Base-by-base conservation (phyloP, 495 filamentous ascomycete species). In the Penicillium mononematosum region DNA sequence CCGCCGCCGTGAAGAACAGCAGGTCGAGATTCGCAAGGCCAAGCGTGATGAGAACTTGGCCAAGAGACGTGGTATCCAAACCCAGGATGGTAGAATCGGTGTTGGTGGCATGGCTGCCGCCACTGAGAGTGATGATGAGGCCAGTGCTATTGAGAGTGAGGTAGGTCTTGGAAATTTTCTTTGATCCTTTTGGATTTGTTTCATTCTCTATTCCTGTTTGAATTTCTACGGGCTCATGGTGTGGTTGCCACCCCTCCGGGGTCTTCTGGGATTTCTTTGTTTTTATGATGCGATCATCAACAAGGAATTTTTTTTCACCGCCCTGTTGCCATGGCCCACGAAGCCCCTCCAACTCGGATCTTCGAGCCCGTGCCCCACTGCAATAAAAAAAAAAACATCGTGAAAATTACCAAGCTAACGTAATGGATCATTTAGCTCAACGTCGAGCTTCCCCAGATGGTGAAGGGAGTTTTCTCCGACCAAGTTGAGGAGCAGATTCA, bases 1-100 rank as follows among this genome's bases (percentile, higher is more conserved):
- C 68, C 91, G 95, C 70, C 95, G 95, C 73, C 95, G 95, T 73
- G 95, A 99, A 70, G 95, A 99, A 74, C 90, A 95, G 74, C 93
- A 96, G 75, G 95, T 99, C 57, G 95, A 99, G 82, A 98, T 99
- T 68, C 84, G 95, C 59, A 96, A 95, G 81, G 88, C 90, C 61
- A 99, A 98, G 84, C 84, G 95, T 62, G 95, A 99, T 69, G 95
- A 99, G 78, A 96, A 96, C 76, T 75, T 99, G 70, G 95, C 95
- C 70, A 99, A 99, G 84, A 80, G 95, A 72, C 85, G 95, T 81
- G 96, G 96, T 71, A 96, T 99, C 61, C 82, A 84, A 62, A 85
- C 83, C 63, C 86, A 85, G 43, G 86, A 90, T 79, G 82, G 83
- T 55, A 75, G 72, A 55, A 80, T 83, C 72, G 88, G 90, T 53